Evolutionary conservation across 352 stramenopile genomes (phyloP).

Genomic region (Chrysophaeum taylorii): DNA sequence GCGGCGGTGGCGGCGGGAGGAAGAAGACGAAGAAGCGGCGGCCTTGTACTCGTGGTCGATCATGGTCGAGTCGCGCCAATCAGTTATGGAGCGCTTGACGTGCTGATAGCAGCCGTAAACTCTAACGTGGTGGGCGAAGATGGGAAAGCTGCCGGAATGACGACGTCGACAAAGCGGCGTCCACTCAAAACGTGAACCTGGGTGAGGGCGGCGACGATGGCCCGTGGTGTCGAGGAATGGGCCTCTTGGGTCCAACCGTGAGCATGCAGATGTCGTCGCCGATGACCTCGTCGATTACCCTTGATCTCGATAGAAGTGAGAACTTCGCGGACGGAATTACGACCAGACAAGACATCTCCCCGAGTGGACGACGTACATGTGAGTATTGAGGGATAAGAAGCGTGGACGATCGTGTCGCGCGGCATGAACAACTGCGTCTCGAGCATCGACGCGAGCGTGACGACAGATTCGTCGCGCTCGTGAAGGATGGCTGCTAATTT

Average conservation of each 20-base stretch:
- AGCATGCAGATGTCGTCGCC: slow-evolving; percentile 3
- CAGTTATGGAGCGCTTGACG: too few species aligned
- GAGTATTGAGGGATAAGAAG: background rate
- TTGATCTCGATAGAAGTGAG: background rate
- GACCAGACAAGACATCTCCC: background rate
- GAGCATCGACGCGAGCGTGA: background rate
- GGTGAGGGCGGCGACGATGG: too few species aligned
- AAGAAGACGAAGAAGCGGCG: too few species aligned
- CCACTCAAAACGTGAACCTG: too few species aligned
- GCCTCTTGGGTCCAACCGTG: background rate
- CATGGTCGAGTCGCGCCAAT: too few species aligned
- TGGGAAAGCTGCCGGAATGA: too few species aligned
- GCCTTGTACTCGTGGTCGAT: too few species aligned
- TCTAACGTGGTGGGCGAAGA: too few species aligned
- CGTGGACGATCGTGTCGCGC: background rate
- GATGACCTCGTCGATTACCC: background rate
- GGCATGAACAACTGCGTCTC: background rate
- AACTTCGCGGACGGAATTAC: background rate
- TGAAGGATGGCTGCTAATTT: too few species aligned
- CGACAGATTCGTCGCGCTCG: background rate
- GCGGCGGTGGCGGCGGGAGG: too few species aligned
- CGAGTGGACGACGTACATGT: background rate
- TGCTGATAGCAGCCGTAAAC: too few species aligned
- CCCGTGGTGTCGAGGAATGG: background rate
- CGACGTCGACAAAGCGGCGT: too few species aligned